Percentiles rank a stretch among this genome's conserved stretches.
phyloP scores from a whole-genome alignment of 805 yeast species.

The Wickerhamiella alocasiicola region DNA sequence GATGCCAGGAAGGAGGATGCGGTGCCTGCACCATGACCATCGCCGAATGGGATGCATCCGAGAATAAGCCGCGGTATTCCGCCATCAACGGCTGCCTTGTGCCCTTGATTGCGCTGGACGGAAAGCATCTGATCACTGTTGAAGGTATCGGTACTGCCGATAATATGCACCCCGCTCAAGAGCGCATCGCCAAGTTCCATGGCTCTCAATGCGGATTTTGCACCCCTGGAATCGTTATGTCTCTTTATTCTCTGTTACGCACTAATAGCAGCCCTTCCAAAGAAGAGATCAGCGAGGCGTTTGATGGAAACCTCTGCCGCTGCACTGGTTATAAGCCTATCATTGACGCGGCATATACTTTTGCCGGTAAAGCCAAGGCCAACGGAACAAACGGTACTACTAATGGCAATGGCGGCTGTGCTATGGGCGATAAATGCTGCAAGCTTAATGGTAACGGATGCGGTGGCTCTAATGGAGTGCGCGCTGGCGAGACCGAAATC shows the following conservation, averaged over 20 bases:
- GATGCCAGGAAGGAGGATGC: conserved; percentile 41
- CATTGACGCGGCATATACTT: conserved; percentile 36
- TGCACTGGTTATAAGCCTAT: conserved; percentile 42
- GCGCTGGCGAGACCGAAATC: conserved; percentile 19
- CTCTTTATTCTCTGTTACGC: conserved; percentile 33
- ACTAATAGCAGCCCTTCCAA: conserved; percentile 30
- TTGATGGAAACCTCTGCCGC: conserved; percentile 38
- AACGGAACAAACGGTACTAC: conserved; percentile 10
- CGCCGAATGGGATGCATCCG: conserved; percentile 26
- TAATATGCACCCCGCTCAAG: conserved; percentile 38
- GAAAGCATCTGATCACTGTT: conserved; percentile 36
- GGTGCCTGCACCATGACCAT: conserved; percentile 39
- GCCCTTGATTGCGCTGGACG: conserved; percentile 35
- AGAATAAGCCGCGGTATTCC: conserved; percentile 24
- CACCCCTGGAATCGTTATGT: conserved; percentile 41
- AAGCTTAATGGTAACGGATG: conserved; percentile 17
- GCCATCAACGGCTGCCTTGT: conserved; percentile 39
- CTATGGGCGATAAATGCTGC: conserved; percentile 30
- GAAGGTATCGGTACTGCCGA: conserved; percentile 36
- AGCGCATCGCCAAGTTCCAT: conserved; percentile 36
- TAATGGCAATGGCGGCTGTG: conserved; percentile 21
- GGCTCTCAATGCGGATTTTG: conserved; percentile 43
- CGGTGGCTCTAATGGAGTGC: neutral
- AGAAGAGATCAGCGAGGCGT: conserved; percentile 33
- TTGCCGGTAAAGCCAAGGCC: conserved; percentile 16